phyloP scores from a whole-genome alignment of 148 eudicot genomes.

The Persicaria maculosa region DNA sequence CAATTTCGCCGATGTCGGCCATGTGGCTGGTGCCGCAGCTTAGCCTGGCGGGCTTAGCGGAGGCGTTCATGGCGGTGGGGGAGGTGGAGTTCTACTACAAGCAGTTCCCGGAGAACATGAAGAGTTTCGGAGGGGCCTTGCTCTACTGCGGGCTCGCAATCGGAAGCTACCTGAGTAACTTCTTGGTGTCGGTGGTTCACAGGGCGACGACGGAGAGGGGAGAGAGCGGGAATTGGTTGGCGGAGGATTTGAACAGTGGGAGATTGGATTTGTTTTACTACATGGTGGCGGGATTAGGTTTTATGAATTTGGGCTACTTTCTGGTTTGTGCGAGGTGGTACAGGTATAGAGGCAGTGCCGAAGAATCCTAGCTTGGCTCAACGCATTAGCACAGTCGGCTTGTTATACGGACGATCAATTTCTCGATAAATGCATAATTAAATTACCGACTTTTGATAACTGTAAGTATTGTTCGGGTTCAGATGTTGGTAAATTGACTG shows the following conservation, averaged over 20 bases:
- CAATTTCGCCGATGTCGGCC: slow-evolving; percentile 66
- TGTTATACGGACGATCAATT: too few species aligned
- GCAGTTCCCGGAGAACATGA: slow-evolving; percentile 19
- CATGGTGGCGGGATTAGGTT: slow-evolving; percentile 46
- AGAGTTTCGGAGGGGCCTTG: slow-evolving; percentile 67
- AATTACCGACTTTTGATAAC: too few species aligned
- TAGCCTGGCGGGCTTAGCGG: slow-evolving; percentile 52
- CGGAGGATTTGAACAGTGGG: slow-evolving; percentile 73
- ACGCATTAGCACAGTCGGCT: too few species aligned
- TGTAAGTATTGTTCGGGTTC: too few species aligned
- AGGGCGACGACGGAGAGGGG: slow-evolving; percentile 25
- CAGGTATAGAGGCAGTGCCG: too few species aligned
- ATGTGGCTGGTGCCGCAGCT: slow-evolving; percentile 65
- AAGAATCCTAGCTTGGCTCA: too few species aligned
- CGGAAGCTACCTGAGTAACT: slow-evolving; percentile 52
- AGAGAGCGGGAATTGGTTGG: slow-evolving; percentile 37
- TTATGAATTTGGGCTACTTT: slow-evolving; percentile 43
- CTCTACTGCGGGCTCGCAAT: slow-evolving; percentile 65
- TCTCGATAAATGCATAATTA: too few species aligned
- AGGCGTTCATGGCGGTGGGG: slow-evolving; percentile 12
- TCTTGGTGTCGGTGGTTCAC: slow-evolving; percentile 57
- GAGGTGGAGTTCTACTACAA: slow-evolving; percentile 10
- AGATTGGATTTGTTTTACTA: slow-evolving; percentile 57
- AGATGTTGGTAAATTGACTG: too few species aligned
- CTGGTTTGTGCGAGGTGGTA: slow-evolving; percentile 55